Evolutionary conservation across 306 rosid species (phyloP), one percentile per base, ranked within the genome.

Genomic region (Lathyrus tuberosus): DNA sequence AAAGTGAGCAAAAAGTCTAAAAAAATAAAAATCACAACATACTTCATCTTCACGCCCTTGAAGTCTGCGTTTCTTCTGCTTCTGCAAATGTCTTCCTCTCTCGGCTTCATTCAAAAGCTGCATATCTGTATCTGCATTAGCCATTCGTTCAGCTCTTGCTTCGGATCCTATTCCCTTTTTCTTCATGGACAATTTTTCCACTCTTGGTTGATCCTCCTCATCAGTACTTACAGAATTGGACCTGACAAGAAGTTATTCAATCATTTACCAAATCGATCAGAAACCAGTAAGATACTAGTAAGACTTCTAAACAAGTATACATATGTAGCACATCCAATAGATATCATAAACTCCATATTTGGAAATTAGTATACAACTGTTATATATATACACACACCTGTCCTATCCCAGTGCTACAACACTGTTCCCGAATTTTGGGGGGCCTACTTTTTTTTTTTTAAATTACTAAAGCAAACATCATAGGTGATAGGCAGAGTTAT

Each of bases 31-130:
- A 37, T 62, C 40, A 71, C 14, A 70, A 76, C 91, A 76, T 91
- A 88, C 99, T 17, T 87, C 95, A 67, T 87, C 96, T 87, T 94
- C 97, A 69, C 92, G 96, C 70, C 96, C 97, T 65, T 84, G 95
- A 73, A 84, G 82, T 76, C 90, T 79, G 62, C 94, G 96, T 79
- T 84, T 94, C 88, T 87, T 94, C 83, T 87, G 88, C 80, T 91
- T 94, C 80, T 68, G 96, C 82, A 91, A 79, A 22, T 86, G 92
- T 72, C 99, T 87, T 76, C 87, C 96, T 80, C 94, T 82, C 71
- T 94, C 97, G 76, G 83, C 78, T 68, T 84, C 87, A 83, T 79
- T 85, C 77, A 94, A 60, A 75, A 90, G 83, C 72, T 94, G 96
- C 14, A 90, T 69, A 89, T 94, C 99, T 26, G 75, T 69, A 79